Percentiles rank a stretch among this genome's conserved stretches.
These are phyloP conservation scores for Arachis stenosperma DNA, from an alignment of 306 rosid genomes.

Conservation along the genomic window DNA sequence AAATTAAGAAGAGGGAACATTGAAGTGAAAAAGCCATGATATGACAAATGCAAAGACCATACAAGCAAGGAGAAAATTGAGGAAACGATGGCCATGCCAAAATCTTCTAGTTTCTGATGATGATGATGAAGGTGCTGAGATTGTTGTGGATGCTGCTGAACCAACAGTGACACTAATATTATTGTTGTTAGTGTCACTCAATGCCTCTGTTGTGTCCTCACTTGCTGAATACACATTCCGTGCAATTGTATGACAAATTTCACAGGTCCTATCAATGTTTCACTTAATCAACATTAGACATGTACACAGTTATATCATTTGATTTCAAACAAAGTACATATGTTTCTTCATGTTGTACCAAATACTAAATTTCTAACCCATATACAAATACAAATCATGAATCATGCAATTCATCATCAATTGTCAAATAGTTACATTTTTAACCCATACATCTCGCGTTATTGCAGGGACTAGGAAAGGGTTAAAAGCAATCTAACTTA, in stretches of 20 bases:
- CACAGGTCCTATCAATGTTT: slow-evolving; percentile 67
- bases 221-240: slow-evolving; percentile 59
- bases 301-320: not conserved
- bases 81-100: slow-evolving; percentile 86
- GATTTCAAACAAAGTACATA: slow-evolving; percentile 9
- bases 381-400: not conserved
- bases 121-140: slow-evolving; percentile 45
- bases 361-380: not conserved
- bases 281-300: slow-evolving; percentile 14
- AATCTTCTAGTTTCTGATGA: slow-evolving; percentile 58
- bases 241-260: slow-evolving; percentile 80
- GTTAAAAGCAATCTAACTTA: too few relatives aligned
- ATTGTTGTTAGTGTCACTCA: slow-evolving; percentile 47
- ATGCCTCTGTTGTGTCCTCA: slow-evolving; percentile 61
- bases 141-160: slow-evolving; percentile 45
- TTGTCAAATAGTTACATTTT: too few relatives aligned
- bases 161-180: slow-evolving; percentile 16
- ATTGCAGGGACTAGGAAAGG: too few relatives aligned
- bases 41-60: slow-evolving; percentile 89
- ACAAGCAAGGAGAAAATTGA: slow-evolving; percentile 87
- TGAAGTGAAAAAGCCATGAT: slow-evolving; percentile 91
- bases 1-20: slow-evolving; percentile 57
- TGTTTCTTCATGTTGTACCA: not conserved
- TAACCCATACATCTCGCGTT: too few relatives aligned
- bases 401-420: not conserved